Conservation (phyloP, 345 rosid genomes). For the Gossypium stocksii region DNA sequence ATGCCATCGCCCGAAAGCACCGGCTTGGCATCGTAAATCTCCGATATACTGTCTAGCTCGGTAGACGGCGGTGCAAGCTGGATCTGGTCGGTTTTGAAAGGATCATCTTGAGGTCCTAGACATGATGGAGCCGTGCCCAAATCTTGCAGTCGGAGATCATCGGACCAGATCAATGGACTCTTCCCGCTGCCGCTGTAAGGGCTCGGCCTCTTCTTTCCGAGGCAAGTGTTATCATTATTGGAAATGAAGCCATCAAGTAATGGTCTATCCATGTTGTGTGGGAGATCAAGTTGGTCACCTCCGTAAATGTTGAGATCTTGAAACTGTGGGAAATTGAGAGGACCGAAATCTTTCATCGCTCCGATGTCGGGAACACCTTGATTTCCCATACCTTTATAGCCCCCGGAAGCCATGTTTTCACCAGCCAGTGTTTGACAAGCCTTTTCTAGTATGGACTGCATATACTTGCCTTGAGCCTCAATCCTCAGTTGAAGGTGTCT, state of each 20-base stretch:
- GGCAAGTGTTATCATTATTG: conserved; percentile 39
- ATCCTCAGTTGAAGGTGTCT: conserved; percentile 94
- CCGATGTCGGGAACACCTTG: conserved; percentile 42
- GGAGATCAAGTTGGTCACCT: conserved; percentile 49
- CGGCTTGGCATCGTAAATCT: conserved; percentile 69
- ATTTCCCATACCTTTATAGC: conserved; percentile 47
- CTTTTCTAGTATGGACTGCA: conserved; percentile 92
- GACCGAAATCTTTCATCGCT: conserved; percentile 37
- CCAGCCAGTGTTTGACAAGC: conserved; percentile 92
- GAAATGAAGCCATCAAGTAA: conserved; percentile 44
- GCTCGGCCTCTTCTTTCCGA: conserved; percentile 67
- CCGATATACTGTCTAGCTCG: conserved; percentile 62
- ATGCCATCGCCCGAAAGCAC: conserved; percentile 50
- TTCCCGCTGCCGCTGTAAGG: conserved; percentile 57
- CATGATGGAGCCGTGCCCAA: conserved; percentile 30
- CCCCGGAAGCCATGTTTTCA: conserved; percentile 52
- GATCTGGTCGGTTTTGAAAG: conserved; percentile 24
- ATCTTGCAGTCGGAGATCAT: conserved; percentile 62
- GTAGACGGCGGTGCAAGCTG: conserved; percentile 34
- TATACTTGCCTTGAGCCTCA: conserved; percentile 98
- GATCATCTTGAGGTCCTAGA: conserved; percentile 39
- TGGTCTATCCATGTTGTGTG: conserved; percentile 60
- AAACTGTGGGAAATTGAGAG: conserved; percentile 71
- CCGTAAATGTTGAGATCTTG: conserved; percentile 95
- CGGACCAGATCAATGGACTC: conserved; percentile 78